phyloP scores from a whole-genome alignment of 306 rosid genomes.

The Trifolium repens region DNA sequence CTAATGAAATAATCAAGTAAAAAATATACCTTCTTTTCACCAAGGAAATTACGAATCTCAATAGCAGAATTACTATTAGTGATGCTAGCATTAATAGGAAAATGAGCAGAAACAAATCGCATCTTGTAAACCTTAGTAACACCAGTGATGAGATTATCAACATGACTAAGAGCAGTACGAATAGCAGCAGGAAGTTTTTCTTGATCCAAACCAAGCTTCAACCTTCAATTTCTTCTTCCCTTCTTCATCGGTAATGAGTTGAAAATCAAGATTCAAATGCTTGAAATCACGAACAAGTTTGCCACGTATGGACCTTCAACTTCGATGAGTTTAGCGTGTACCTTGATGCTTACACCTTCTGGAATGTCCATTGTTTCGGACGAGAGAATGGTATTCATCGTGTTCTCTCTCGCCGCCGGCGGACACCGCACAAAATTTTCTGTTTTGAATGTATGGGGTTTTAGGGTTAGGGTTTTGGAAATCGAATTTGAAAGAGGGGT shows the following conservation, averaged over 20 bases:
- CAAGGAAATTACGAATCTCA: slow-evolving; percentile 78
- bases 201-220: slow-evolving; percentile 72
- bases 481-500: background rate
- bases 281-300: slow-evolving; percentile 76
- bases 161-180: slow-evolving; percentile 79
- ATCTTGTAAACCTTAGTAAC: slow-evolving; percentile 92
- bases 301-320: slow-evolving; percentile 86
- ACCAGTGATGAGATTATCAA: slow-evolving; percentile 74
- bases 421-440: too few relatives aligned
- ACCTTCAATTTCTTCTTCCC: slow-evolving; percentile 64
- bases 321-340: slow-evolving; percentile 77
- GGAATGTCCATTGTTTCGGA: slow-evolving; percentile 81
- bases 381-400: slow-evolving; percentile 76
- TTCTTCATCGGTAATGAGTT: slow-evolving; percentile 62
- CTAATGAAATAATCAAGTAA: too few relatives aligned
- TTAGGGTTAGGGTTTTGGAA: slow-evolving; percentile 19
- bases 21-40: slow-evolving; percentile 66
- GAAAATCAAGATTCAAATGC: slow-evolving; percentile 76
- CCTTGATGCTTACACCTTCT: slow-evolving; percentile 69
- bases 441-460: background rate
- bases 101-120: slow-evolving; percentile 83
- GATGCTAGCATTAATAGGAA: slow-evolving; percentile 85
- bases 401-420: slow-evolving; percentile 3
- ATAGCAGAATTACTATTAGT: slow-evolving; percentile 50
- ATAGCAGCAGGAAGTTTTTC: slow-evolving; percentile 91